Conservation (phyloP, 2,329 filamentous ascomycete genomes). For the Hirsutella rhossiliensis region DNA sequence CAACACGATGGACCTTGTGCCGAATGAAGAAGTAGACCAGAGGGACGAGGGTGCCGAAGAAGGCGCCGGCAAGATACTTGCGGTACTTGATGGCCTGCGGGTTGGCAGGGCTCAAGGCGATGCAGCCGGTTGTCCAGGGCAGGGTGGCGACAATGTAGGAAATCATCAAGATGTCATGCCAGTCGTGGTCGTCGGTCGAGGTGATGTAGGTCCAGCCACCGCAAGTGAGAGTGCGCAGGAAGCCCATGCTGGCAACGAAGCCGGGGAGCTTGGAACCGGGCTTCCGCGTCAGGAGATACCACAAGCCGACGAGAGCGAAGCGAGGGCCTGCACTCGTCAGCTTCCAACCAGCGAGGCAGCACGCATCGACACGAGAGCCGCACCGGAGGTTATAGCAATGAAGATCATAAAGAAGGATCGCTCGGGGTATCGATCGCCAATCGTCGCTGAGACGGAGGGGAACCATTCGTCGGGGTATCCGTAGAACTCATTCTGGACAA, state of each 20-base stretch:
- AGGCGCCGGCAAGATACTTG: constrained; percentile 69
- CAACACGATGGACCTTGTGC: constrained; percentile 89
- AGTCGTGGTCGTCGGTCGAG: constrained; percentile 94
- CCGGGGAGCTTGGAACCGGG: constrained; percentile 67
- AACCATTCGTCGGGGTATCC: constrained; percentile 95
- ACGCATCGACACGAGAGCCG: constrained; percentile 7
- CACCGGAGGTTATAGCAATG: constrained; percentile 89
- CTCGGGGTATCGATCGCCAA: constrained; percentile 94
- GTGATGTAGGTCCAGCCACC: constrained; percentile 98
- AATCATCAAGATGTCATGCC: constrained; percentile 99
- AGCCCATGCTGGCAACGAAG: constrained; percentile 64
- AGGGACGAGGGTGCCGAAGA: constrained; percentile 84
- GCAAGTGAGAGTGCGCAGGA: constrained; percentile 85
- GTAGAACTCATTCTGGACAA: constrained; percentile 93
- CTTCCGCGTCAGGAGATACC: constrained; percentile 77
- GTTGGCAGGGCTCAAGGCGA: constrained; percentile 79
- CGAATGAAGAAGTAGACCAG: constrained; percentile 97
- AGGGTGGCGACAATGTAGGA: constrained; percentile 90
- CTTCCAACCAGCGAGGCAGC: neutral
- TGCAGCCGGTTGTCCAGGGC: constrained; percentile 88
- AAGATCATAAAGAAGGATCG: constrained; percentile 95
- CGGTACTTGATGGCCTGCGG: constrained; percentile 74
- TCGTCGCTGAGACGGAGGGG: constrained; percentile 89
- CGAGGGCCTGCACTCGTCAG: constrained; percentile 54
- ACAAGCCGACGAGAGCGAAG: constrained; percentile 81